phyloP scores from a whole-genome alignment of 2,329 filamentous ascomycete genomes.

The Colletotrichum tropicicola region DNA sequence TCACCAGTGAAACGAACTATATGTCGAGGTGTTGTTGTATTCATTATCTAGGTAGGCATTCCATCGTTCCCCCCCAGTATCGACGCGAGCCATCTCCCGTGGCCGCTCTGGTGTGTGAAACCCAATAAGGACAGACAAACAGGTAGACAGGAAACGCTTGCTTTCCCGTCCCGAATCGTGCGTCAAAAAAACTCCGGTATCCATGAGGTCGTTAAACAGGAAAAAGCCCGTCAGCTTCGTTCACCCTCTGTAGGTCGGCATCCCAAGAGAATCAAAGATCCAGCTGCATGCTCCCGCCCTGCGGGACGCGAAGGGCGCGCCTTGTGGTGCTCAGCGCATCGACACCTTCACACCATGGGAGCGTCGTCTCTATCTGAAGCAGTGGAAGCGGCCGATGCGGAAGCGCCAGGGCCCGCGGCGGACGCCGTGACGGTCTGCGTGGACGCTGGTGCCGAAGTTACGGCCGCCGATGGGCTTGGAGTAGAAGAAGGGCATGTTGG shows the following conservation, averaged over 20 bases:
- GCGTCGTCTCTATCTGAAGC: constrained; percentile 48
- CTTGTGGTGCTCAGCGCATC: background rate
- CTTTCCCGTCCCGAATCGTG: background rate
- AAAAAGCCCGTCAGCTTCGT: background rate
- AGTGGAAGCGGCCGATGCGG: constrained; percentile 58
- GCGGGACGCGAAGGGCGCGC: too few relatives aligned
- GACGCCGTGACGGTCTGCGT: constrained; percentile 54
- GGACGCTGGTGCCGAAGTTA: constrained; percentile 60
- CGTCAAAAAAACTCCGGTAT: constrained; percentile 7
- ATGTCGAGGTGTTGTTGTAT: background rate
- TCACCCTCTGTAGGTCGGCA: background rate
- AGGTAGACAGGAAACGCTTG: constrained; percentile 12
- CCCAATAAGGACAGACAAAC: constrained; percentile 24
- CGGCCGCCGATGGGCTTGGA: constrained; percentile 55
- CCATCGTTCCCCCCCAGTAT: background rate
- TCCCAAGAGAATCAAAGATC: too few relatives aligned
- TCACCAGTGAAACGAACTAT: background rate
- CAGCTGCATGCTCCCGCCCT: too few relatives aligned
- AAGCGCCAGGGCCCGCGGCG: constrained; percentile 61
- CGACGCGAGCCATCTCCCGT: background rate
- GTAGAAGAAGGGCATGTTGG: constrained; percentile 59
- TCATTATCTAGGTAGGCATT: constrained; percentile 5
- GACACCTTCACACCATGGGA: background rate
- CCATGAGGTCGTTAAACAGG: background rate
- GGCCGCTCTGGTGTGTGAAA: background rate